phyloP scores from a whole-genome alignment of 2,329 filamentous ascomycete species.

The Bipolaris oryzae region DNA sequence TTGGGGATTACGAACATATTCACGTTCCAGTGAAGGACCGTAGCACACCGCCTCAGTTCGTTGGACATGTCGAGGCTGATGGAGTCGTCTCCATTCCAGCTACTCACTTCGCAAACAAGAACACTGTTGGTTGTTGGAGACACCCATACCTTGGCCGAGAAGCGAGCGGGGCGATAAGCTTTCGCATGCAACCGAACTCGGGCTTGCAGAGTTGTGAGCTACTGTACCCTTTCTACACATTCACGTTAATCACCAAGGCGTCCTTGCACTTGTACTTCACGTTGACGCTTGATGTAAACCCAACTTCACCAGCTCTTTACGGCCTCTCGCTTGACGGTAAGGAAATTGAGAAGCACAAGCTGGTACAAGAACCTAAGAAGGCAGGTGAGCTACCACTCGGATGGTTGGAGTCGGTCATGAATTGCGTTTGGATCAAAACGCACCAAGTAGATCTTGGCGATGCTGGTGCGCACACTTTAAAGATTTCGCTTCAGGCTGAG shows the following conservation, averaged over 20 bases:
- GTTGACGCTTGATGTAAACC: constrained; percentile 48
- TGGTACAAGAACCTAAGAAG: constrained; percentile 24
- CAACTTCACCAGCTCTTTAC: constrained; percentile 20
- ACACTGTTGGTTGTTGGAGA: neutral
- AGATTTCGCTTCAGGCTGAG: constrained; percentile 15
- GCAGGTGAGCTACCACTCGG: constrained; percentile 49
- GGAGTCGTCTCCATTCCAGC: neutral
- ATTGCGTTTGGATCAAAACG: constrained; percentile 19
- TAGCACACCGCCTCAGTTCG: neutral
- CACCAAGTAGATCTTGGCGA: constrained; percentile 34
- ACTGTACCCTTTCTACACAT: neutral
- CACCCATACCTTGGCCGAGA: neutral
- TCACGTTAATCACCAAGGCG: neutral
- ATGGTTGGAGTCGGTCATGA: constrained; percentile 46
- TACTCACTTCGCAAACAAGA: neutral
- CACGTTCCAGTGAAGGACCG: neutral
- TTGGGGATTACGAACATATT: neutral
- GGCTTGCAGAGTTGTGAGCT: neutral
- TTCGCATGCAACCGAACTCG: neutral
- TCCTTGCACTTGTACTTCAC: neutral
- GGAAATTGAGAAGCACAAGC: constrained; percentile 18
- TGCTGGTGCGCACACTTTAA: constrained; percentile 45
- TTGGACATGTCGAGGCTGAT: neutral
- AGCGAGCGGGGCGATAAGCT: neutral
- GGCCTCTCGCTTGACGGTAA: constrained; percentile 23